Conservation (phyloP, 148 eudicot genomes). For the Limonium bicolor region DNA sequence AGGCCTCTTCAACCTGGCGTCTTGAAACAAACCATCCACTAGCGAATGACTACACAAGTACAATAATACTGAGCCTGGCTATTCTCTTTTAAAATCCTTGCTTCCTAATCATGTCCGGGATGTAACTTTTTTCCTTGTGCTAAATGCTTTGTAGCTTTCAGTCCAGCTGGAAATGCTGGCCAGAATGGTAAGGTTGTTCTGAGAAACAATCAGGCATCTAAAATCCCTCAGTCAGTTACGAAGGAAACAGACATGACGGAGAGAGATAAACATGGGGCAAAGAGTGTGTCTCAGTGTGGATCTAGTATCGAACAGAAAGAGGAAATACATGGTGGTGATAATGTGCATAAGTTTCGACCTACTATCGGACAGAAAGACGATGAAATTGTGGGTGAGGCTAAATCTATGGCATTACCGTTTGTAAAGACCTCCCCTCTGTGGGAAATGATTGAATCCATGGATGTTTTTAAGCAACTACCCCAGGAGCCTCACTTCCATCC, state of each 20-base stretch:
- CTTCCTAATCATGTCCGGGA: no score
- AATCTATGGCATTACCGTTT: conserved; percentile 26
- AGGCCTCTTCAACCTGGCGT: conserved; percentile 45
- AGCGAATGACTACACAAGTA: conserved; percentile 37
- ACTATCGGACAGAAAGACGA: background rate
- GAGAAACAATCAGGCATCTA: conserved; percentile 10
- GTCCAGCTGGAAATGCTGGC: conserved; percentile 6
- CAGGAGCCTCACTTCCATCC: conserved; percentile 77
- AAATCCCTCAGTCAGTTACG: no score
- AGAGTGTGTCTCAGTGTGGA: no score
- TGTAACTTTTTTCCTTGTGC: no score
- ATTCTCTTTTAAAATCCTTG: no score
- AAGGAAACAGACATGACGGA: no score
- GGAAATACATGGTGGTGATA: background rate
- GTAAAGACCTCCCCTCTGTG: conserved; percentile 34
- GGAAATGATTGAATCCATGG: conserved; percentile 54
- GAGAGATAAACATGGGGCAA: no score
- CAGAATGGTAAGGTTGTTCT: conserved; percentile 3
- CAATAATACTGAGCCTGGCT: no score
- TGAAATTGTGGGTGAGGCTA: background rate
- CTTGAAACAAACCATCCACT: conserved; percentile 24
- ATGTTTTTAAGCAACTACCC: conserved; percentile 41
- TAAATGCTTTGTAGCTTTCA: background rate
- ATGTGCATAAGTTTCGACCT: background rate
- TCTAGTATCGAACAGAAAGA: background rate